phyloP scores from a whole-genome alignment of 371 early-diverging fungal species.

The Capillidium heterosporum region DNA sequence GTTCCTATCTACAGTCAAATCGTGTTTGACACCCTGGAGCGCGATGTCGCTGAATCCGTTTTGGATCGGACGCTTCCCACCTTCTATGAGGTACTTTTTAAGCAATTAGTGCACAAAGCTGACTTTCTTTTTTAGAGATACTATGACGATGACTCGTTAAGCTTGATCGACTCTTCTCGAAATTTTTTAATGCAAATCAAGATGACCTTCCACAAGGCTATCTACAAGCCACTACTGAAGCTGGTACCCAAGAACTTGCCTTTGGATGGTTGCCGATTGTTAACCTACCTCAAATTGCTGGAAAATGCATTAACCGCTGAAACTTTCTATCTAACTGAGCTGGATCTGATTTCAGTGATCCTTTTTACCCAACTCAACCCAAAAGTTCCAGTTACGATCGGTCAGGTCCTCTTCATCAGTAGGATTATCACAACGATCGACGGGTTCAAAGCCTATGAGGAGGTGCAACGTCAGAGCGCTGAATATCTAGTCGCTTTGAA shows the following conservation, averaged over 20 bases:
- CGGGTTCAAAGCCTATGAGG: too few relatives aligned
- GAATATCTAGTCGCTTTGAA: neutral
- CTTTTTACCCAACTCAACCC: neutral
- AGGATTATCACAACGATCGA: neutral
- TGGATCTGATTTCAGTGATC: neutral
- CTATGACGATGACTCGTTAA: too few relatives aligned
- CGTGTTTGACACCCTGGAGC: neutral
- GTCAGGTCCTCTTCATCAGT: neutral
- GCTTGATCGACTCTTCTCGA: neutral
- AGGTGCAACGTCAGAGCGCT: neutral
- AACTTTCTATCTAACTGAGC: neutral
- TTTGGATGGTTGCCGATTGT: neutral
- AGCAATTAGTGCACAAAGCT: too few relatives aligned
- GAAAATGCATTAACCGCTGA: neutral
- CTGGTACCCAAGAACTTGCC: neutral
- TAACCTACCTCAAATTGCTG: neutral
- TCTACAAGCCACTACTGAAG: neutral
- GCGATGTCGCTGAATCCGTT: neutral
- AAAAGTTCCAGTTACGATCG: neutral
- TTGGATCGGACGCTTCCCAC: neutral
- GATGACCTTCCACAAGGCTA: neutral
- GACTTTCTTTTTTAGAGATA: too few relatives aligned
- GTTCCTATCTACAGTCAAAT: neutral
- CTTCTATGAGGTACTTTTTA: neutral
- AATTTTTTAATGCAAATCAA: neutral